Conservation (phyloP, 306 rosid genomes). For the Prunus mira region DNA sequence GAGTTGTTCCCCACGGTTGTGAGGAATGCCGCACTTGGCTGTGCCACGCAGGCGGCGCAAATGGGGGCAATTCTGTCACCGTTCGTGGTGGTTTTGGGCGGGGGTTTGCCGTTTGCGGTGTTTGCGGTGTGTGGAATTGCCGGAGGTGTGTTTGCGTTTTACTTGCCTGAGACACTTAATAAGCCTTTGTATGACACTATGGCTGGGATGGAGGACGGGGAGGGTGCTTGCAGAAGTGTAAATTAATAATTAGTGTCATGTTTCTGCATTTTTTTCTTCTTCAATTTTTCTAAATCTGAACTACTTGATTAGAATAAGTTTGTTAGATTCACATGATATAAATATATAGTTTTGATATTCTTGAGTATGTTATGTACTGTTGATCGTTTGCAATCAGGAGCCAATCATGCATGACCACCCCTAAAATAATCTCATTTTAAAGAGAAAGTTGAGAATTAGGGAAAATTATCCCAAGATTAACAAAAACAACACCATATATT, state of each 20-base stretch:
- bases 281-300: neutral
- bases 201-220: constrained; percentile 54
- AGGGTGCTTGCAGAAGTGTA: constrained; percentile 5
- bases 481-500: neutral
- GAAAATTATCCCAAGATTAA: neutral
- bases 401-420: neutral
- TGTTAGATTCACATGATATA: neutral
- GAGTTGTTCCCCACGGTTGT: constrained; percentile 94
- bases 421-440: too few species aligned
- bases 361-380: neutral
- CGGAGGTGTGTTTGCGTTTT: constrained; percentile 68
- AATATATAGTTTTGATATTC: neutral
- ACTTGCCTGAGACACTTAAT: constrained; percentile 79
- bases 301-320: neutral
- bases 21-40: constrained; percentile 76
- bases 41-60: constrained; percentile 66
- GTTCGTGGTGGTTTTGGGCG: constrained; percentile 78
- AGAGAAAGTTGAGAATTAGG: too few species aligned
- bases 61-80: constrained; percentile 92
- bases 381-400: neutral
- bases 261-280: too few species aligned
- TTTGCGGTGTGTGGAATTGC: constrained; percentile 62
- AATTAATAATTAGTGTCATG: too few species aligned
- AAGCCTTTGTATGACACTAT: constrained; percentile 80
- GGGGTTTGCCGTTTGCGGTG: constrained; percentile 60